phyloP scores from a whole-genome alignment of 1,284 basidiomycete genomes.

The Heterobasidion irregulare region DNA sequence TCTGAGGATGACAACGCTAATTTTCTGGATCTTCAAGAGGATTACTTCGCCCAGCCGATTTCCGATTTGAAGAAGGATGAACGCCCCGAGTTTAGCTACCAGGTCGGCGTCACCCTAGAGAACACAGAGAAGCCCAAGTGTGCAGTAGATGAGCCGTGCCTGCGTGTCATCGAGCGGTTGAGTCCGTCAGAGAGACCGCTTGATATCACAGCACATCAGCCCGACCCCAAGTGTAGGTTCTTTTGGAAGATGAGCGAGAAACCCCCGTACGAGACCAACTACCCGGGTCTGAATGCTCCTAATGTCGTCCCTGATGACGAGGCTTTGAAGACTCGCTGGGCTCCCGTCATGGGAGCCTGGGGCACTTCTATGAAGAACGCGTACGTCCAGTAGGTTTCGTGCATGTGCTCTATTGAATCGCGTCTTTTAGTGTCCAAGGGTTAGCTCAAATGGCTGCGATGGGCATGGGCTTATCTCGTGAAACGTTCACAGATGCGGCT shows the following conservation, averaged over 20 bases:
- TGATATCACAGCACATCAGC: constrained; percentile 68
- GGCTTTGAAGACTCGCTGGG: constrained; percentile 54
- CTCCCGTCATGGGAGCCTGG: constrained; percentile 72
- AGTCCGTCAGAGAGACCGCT: constrained; percentile 74
- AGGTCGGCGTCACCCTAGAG: constrained; percentile 83
- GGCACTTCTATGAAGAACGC: constrained; percentile 79
- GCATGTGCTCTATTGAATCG: not conserved
- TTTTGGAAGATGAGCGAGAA: constrained; percentile 81
- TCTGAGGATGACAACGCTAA: constrained; percentile 69
- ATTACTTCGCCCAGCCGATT: constrained; percentile 78
- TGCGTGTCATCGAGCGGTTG: constrained; percentile 62
- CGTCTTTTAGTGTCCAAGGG: constrained; percentile 56
- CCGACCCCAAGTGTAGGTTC: constrained; percentile 90
- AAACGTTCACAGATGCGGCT: constrained; percentile 69
- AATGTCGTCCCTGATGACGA: constrained; percentile 69
- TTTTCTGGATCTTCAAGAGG: constrained; percentile 78
- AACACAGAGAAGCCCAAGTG: constrained; percentile 92
- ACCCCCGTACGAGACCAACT: constrained; percentile 73
- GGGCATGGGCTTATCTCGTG: constrained; percentile 65
- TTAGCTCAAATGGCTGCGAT: constrained; percentile 79
- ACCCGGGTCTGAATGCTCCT: constrained; percentile 65
- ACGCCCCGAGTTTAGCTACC: constrained; percentile 70
- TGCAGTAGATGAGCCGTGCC: constrained; percentile 67
- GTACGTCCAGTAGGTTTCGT: constrained; percentile 34
- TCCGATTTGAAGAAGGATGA: constrained; percentile 64